Base-by-base conservation (phyloP, 83 land plant genomes). In the Picea engelmannii region DNA sequence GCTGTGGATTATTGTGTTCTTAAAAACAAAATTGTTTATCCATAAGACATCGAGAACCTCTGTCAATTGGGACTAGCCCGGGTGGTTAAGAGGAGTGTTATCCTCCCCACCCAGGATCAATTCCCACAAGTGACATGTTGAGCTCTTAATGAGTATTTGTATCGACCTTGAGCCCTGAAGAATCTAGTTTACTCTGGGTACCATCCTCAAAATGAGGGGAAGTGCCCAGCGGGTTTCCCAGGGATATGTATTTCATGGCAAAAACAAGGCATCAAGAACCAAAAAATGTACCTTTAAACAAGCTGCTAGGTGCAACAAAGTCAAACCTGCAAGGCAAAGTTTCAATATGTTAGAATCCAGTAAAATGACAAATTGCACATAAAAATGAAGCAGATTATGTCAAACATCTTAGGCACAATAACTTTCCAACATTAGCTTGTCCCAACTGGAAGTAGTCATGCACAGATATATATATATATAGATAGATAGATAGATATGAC, bases 271-370 rank as follows among this genome's bases (percentile, higher is more conserved):
- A 44, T 44, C 49, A 44, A 52, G 58, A 52, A 52, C 58, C 58
- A 81, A 25, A 76, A 65, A 23, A 74, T 90, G 84, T 83, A 89
- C 96, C 96, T 83, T 87, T 58, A 27, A 90, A 93, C 55, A 85
- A 88, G 17, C 88, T 66, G 83, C 99, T 95, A 0, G 93, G 96
- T 4, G 99, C 99, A 62, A 95, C 95, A 81, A 97, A 97, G 81
- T 97, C 99, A 70, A 97, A 93, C 87, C 99, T 96, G 87, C 13
- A 86, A 80, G 15, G 62, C 66, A 79, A 71, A 84, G 77, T 81
- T n/a, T n/a, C 58, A 44, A 20, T 24, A 71, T 61, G 47, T 35
- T 24, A 35, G n/a, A 80, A 80, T 55, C 76, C 47, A 44, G 47
- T 11, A 73, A 40, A 73, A 40, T 47, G 58, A 73, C 10, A 55